phyloP scores from a whole-genome alignment of 1,139 yeast species.

The Taiozyma sp. region DNA sequence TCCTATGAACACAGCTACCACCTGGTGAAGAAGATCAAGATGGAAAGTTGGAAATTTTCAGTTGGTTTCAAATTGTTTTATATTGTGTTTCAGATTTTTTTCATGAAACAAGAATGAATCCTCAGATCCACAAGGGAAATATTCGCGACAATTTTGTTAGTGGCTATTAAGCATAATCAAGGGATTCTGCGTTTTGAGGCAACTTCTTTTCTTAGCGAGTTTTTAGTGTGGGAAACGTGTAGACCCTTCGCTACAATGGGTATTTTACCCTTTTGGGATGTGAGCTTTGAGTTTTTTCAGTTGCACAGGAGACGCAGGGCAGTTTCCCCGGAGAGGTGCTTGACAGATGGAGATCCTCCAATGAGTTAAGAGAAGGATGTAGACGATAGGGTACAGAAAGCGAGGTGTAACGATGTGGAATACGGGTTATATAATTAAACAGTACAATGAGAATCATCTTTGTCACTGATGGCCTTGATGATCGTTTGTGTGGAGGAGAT shows the following conservation, averaged over 20 bases:
- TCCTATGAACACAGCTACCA: background rate
- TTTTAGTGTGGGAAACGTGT: background rate
- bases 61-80: background rate
- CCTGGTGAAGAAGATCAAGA: background rate
- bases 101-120: background rate
- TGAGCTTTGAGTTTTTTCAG: no score
- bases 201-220: background rate
- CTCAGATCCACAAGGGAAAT: background rate
- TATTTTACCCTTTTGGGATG: no score
- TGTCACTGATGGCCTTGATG: constrained; percentile 40
- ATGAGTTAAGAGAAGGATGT: no score
- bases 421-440: constrained; percentile 7
- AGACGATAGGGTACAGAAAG: no score
- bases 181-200: background rate
- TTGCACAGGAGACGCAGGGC: no score
- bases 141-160: background rate
- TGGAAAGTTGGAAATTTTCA: background rate
- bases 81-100: background rate
- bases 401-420: background rate
- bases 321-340: no score
- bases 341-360: no score
- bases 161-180: no score
- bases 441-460: constrained; percentile 39
- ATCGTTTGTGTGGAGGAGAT: constrained; percentile 76
- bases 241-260: no score